These are phyloP conservation scores for Mrakia frigida DNA, from an alignment of 768 basidiomycete species.

Conservation along the genomic window DNA sequence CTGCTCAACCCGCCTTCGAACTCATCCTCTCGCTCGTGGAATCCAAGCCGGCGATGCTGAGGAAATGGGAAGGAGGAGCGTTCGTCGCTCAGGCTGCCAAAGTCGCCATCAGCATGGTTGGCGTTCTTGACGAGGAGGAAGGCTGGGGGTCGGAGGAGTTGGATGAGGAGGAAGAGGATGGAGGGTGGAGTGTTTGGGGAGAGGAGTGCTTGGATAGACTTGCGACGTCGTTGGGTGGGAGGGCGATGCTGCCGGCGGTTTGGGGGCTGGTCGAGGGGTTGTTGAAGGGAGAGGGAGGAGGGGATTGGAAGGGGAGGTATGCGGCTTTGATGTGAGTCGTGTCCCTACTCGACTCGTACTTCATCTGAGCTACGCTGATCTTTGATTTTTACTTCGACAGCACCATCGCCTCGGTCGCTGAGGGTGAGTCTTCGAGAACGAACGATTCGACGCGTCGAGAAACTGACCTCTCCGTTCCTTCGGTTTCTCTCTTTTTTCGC, in stretches of 20 bases:
- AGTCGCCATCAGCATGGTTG: slow-evolving; percentile 40
- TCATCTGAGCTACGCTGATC: neutral
- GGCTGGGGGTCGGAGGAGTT: slow-evolving; percentile 64
- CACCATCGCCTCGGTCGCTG: slow-evolving; percentile 72
- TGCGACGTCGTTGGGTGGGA: slow-evolving; percentile 67
- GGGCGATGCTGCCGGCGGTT: slow-evolving; percentile 67
- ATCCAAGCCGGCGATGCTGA: slow-evolving; percentile 64
- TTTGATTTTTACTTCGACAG: neutral
- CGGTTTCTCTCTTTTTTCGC: slow-evolving; percentile 5
- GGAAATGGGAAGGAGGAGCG: slow-evolving; percentile 77
- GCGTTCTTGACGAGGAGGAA: slow-evolving; percentile 41
- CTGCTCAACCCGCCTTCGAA: slow-evolving; percentile 70
- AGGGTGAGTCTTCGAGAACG: slow-evolving; percentile 54
- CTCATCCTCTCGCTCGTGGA: slow-evolving; percentile 78
- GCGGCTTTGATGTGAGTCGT: slow-evolving; percentile 65
- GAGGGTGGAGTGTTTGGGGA: slow-evolving; percentile 61
- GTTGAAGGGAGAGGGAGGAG: slow-evolving; percentile 37
- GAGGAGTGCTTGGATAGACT: slow-evolving; percentile 78
- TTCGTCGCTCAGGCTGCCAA: slow-evolving; percentile 57
- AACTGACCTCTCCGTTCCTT: neutral
- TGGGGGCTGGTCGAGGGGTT: slow-evolving; percentile 52
- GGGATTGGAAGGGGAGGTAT: slow-evolving; percentile 76
- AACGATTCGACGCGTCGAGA: slow-evolving; percentile 47
- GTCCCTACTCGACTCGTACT: too few relatives aligned
- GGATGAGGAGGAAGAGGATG: slow-evolving; percentile 51